Evolutionary conservation across 495 filamentous ascomycete species (phyloP).

Genomic region (Neurospora sp.): DNA sequence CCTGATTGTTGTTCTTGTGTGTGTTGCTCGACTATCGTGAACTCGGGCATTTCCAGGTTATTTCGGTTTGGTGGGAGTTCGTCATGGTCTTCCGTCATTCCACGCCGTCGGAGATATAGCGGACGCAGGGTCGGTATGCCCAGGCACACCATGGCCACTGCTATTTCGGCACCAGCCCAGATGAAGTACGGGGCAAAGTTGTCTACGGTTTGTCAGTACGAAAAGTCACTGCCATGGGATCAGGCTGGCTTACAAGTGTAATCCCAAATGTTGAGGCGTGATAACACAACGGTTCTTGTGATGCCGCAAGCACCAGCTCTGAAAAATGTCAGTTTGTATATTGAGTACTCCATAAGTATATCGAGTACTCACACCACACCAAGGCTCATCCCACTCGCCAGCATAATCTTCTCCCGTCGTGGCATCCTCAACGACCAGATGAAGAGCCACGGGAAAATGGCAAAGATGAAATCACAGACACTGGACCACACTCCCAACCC

Average conservation of each 20-base stretch:
- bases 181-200: constrained; percentile 31
- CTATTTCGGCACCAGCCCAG: constrained; percentile 32
- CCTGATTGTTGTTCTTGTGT: not conserved
- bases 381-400: constrained; percentile 32
- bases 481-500: constrained; percentile 31
- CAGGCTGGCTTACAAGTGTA: constrained; percentile 22
- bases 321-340: constrained; percentile 4
- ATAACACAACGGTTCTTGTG: constrained; percentile 27
- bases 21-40: constrained; percentile 19
- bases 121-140: constrained; percentile 30
- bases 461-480: constrained; percentile 34
- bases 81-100: constrained; percentile 11
- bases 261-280: constrained; percentile 23
- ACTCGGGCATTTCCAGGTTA: constrained; percentile 19
- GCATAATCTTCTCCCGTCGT: constrained; percentile 28
- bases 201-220: constrained; percentile 2
- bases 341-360: constrained; percentile 3
- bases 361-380: constrained; percentile 28
- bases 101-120: constrained; percentile 23
- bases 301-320: constrained; percentile 33
- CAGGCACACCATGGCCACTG: constrained; percentile 30
- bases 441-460: constrained; percentile 34
- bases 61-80: constrained; percentile 7
- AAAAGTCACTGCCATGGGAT: not conserved
- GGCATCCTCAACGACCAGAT: constrained; percentile 32